Evolutionary conservation across 2,329 filamentous ascomycete species (phyloP).

Genomic region (Fusarium staphyleae): DNA sequence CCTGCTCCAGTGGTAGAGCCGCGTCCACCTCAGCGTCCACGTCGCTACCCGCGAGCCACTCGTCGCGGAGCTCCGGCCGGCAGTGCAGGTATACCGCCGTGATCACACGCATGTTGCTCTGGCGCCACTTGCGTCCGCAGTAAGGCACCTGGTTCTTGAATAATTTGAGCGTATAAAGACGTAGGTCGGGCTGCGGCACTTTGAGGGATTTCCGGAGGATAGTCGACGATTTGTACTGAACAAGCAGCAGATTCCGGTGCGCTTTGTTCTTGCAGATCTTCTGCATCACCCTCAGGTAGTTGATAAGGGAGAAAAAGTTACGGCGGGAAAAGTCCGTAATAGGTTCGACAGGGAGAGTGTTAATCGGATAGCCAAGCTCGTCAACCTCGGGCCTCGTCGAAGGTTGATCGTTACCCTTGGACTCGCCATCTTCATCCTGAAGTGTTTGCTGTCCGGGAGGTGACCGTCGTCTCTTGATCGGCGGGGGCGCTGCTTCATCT

Average conservation of each 20-base stretch:
- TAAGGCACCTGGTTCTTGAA: slow-evolving; percentile 99
- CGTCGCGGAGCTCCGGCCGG: slow-evolving; percentile 88
- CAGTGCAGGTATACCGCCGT: slow-evolving; percentile 96
- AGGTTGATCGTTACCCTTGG: slow-evolving; percentile 46
- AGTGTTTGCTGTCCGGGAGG: slow-evolving; percentile 48
- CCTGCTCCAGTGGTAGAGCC: slow-evolving; percentile 89
- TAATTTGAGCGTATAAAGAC: slow-evolving; percentile 94
- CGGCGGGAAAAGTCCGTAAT: slow-evolving; percentile 92
- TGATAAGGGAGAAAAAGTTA: slow-evolving; percentile 95
- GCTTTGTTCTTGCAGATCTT: slow-evolving; percentile 97
- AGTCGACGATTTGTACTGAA: slow-evolving; percentile 93
- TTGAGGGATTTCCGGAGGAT: slow-evolving; percentile 92
- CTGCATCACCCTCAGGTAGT: slow-evolving; percentile 94
- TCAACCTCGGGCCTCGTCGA: slow-evolving; percentile 71
- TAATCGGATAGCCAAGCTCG: slow-evolving; percentile 83
- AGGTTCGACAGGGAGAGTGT: slow-evolving; percentile 72
- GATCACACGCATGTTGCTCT: slow-evolving; percentile 98
- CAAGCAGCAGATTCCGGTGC: slow-evolving; percentile 90
- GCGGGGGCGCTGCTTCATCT: slow-evolving; percentile 84
- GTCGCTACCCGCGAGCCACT: slow-evolving; percentile 91
- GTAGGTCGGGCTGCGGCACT: slow-evolving; percentile 84
- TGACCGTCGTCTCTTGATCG: slow-evolving; percentile 70
- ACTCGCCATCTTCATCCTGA: slow-evolving; percentile 37
- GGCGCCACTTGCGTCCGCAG: slow-evolving; percentile 97
- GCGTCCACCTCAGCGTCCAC: slow-evolving; percentile 95